Evolutionary conservation across 495 filamentous ascomycete species (phyloP).

Genomic region (Talaromyces thailandensis): DNA sequence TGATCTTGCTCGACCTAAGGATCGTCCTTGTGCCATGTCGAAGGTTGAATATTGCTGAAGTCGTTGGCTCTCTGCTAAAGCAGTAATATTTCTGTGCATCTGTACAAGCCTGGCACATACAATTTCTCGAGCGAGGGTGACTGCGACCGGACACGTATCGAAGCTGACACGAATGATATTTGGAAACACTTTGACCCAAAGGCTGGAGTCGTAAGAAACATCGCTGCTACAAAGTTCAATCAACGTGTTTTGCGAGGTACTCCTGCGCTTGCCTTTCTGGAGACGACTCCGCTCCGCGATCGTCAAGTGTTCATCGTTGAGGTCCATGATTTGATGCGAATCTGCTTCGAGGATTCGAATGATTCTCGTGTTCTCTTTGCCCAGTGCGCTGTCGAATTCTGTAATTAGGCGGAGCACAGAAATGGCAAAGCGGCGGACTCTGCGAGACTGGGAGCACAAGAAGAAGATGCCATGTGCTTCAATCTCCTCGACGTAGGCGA

Average conservation of each 20-base stretch:
- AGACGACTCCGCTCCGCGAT: slow-evolving; percentile 87
- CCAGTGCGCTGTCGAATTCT: slow-evolving; percentile 85
- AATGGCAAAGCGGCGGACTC: slow-evolving; percentile 83
- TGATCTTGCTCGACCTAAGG: slow-evolving; percentile 52
- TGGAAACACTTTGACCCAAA: slow-evolving; percentile 98
- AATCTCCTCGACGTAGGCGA: slow-evolving; percentile 90
- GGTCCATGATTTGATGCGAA: slow-evolving; percentile 76
- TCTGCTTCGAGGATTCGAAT: slow-evolving; percentile 90
- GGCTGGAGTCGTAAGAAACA: slow-evolving; percentile 81
- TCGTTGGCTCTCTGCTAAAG: slow-evolving; percentile 65
- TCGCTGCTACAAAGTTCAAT: slow-evolving; percentile 95
- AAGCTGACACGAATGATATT: slow-evolving; percentile 88
- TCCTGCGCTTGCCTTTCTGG: slow-evolving; percentile 81
- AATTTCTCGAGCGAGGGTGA: slow-evolving; percentile 81
- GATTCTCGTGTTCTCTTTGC: slow-evolving; percentile 69
- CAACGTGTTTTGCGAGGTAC: slow-evolving; percentile 73
- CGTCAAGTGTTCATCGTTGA: slow-evolving; percentile 87
- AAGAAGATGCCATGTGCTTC: slow-evolving; percentile 99
- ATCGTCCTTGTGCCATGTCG: slow-evolving; percentile 38
- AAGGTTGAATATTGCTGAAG: slow-evolving; percentile 48
- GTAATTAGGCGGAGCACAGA: slow-evolving; percentile 86
- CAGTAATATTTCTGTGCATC: slow-evolving; percentile 76
- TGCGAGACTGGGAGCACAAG: slow-evolving; percentile 85
- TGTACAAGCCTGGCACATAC: slow-evolving; percentile 86
- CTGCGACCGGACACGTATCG: slow-evolving; percentile 81